phyloP scores from a whole-genome alignment of 108 stramenopile species.

The Parmales sp. region DNA sequence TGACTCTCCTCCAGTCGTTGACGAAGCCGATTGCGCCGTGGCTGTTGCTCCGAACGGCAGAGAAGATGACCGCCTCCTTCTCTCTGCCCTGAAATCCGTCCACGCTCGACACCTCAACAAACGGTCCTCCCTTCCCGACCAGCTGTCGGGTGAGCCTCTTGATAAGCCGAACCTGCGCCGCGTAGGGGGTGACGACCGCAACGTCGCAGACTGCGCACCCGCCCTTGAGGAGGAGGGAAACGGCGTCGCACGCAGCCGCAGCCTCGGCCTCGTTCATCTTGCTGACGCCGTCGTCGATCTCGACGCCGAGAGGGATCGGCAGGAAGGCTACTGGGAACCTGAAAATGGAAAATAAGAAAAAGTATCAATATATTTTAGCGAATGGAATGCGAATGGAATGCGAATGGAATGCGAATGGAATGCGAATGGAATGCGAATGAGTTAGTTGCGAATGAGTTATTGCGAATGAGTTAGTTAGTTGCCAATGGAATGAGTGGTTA shows the following conservation, averaged over 20 bases:
- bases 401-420: no score
- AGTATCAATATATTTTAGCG: no score
- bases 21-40: slow-evolving; percentile 92
- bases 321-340: slow-evolving; percentile 79
- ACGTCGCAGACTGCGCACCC: slow-evolving; percentile 75
- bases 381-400: no score
- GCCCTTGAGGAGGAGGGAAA: slow-evolving; percentile 60
- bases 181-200: slow-evolving; percentile 97
- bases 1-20: slow-evolving; percentile 91
- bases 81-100: slow-evolving; percentile 99
- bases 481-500: no score
- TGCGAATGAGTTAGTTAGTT: no score
- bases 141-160: slow-evolving; percentile 60
- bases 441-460: no score
- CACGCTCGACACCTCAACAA: slow-evolving; percentile 88
- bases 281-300: slow-evolving; percentile 80
- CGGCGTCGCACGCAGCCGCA: slow-evolving; percentile 68
- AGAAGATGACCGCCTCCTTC: slow-evolving; percentile 95
- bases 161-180: slow-evolving; percentile 90
- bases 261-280: slow-evolving; percentile 91
- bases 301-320: slow-evolving; percentile 58
- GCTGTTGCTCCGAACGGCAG: slow-evolving; percentile 87
- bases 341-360: no score
- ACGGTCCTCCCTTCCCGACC: slow-evolving; percentile 49
- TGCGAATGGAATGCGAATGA: no score